Evolutionary conservation across 1,139 yeast species (phyloP), one percentile per base, ranked within the genome.

Genomic region (Tardiomyces blankii): DNA sequence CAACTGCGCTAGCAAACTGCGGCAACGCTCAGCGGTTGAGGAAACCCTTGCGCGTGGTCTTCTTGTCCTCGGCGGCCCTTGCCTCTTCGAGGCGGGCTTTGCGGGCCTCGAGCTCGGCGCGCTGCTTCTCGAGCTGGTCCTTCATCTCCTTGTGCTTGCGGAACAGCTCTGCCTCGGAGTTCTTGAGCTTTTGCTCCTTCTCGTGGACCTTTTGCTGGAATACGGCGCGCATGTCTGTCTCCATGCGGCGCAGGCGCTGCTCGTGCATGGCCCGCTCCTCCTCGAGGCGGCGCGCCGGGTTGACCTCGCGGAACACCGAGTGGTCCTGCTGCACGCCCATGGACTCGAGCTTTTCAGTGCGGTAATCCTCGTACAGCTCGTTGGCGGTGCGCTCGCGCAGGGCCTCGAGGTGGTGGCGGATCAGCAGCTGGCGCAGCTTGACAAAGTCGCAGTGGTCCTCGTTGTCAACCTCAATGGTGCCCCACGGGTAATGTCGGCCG

Each of bases 401-500:
- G 65, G 91, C 98, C 67, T 89, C 97, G 75, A 93, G 74, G 66
- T 83, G 91, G 65, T 83, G 85, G 70, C 95, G 81, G 54, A 93
- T 76, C 62, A 93, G 76, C 63, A 93, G 74, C 66, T 91, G 95
- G 59, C 96, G 85, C 62, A 93, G 78, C 65, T 81, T 81, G 57
- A 84, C 80, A 65, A 93, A 93, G 68, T 93, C 99, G 64, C 91
- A 85, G 65, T 93, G 97, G 45, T 80, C 79, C 67, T 87, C 94
- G 65, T 91, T 91, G 65, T 89, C 97, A 53, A 93, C 94, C 67
- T 91, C 97, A 61, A 91, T 84, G 21, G 84, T 74, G 54, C 99
- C 99, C 99, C 99, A 93, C 51, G 98, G 98, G 66, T 93, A 93
- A 54, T 76, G 70, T 69, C 99, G 85, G 54, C 96, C 97, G 63